Base-by-base conservation (phyloP, 2,329 filamentous ascomycete genomes). In the Aspergillus quadrilineatus region DNA sequence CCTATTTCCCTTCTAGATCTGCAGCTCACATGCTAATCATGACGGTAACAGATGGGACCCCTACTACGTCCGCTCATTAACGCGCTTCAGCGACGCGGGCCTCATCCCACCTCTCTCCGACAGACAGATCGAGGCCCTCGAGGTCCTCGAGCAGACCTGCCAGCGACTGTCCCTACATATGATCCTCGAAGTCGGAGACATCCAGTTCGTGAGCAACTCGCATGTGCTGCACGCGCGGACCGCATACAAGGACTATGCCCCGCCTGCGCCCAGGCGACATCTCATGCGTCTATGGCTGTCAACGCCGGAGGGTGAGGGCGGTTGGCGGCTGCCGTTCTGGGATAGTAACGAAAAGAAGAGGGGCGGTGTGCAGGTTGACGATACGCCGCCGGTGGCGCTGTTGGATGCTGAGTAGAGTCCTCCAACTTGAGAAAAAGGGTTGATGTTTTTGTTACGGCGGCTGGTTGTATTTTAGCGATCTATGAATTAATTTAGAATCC, bases 11-110 rank as follows among this genome's bases (percentile, higher is more conserved):
- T 15, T 6, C 28, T n/a, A 12, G 1, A 30, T 9, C 4, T n/a
- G 8, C 12, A 14, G 22, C 9, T 8, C 28, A 7, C 22, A 47
- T 34, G 34, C 44, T 41, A 50, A 39, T 22, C 22, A 15, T 39
- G 22, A 22, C 22, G 3, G 2, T 22, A 22, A 22, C 22, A 80
- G 77, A 67, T 95, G 88, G 85, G 92, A 96, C 69, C 92, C 92
- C 1, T 95, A 96, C 81, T 96, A 89, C 71, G 85, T 96, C 58
- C 85, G 85, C 61, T 91, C 87, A 7, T 79, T 96, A 6, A 81
- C 77, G 17, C 84, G 90, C 29, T 94, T 93, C 77, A 89, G 85
- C 0, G 85, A 90, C 68, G 73, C 76, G 15, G 90, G 89, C 1
- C 69, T 89, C 1, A 63, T 69, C 15, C 66, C 66, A 2, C 62